Evolutionary conservation across 2,329 filamentous ascomycete genomes (phyloP), one percentile per base, ranked within the genome.

Genomic region (Xylariaceae sp.): DNA sequence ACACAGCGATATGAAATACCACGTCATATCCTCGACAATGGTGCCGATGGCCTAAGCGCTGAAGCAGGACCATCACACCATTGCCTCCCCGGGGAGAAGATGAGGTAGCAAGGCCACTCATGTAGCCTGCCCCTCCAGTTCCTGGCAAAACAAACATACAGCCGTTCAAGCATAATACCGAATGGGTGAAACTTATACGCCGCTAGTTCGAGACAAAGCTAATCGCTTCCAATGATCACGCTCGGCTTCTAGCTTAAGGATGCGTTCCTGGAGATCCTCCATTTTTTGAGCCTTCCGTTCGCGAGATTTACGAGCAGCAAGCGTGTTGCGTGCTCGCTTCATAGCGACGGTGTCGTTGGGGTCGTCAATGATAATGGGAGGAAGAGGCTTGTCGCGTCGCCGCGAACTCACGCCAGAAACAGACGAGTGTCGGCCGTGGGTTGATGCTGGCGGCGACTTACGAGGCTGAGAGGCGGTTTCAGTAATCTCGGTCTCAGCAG

Each of bases 301-400:
- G 55, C 93, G 88, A 61, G 92, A 96, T 78, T 96, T 96, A 66
- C 93, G 91, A 68, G 93, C 93, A 15, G 93, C 93, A 73, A 95
- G 83, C 7, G 92, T 96, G 74, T 97, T 97, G 66, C 92, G 88
- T 54, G 92, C 92, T 73, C 93, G 89, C 86, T 97, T 97, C 81
- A 92, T 84, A 17, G 90, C 91, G n/a, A 88, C 73, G 8, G 82
- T 83, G 70, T 97, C 92, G 48, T 68, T 77, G 0, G 86, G 83
- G 67, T 97, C 90, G 34, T 87, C 84, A 44, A 92, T 83, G 62
- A 88, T 78, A 72, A 96, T 92, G 5, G 88, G 87, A 63, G 89
- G 87, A 57, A 96, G 79, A 63, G 88, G 87, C 81, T 92, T 93
- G 71, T 90, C 86, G 64, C 90, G 88, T 73, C 89, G 87, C 66